Base-by-base conservation (phyloP, 148 eudicot species). In the Rhododendron kiyosumense region DNA sequence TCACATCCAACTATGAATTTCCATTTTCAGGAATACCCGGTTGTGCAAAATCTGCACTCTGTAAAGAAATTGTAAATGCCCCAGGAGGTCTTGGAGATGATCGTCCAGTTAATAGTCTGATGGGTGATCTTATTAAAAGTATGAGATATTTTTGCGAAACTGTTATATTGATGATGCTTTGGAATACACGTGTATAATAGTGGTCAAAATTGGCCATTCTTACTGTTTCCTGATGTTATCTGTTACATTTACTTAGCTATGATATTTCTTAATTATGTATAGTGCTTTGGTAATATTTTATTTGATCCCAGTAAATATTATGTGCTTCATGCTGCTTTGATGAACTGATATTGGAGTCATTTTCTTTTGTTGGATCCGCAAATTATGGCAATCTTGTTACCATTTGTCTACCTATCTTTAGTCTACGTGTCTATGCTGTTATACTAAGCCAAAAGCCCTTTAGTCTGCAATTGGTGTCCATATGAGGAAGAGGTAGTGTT, bases 121-220 rank as follows among this genome's bases (percentile, higher is more conserved):
- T 96, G 99, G 99, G 98, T 88, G 99, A 96, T 90, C 94, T 96
- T 61, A 90, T 90, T 57, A 96, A 96, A 95, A 94, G 99, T 94
- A 89, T 79, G 83, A 24, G 13, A 54, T 82, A 18, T 63, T 86
- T 48, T 38, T 3, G 43, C 13, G 24, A 3, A 74, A 49, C n/a
- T 69, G 57, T 51, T 18, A 30, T 49, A n/a, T 45, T 49, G 45
- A 22, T 1, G 22, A 32, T 48, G 79, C 46, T 10, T 74, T 84
- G 12, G 22, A 73, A 73, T 49, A 15, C 0, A 32, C 43, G 1
- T 54, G 24, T 34, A 30, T 7, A 26, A 24, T 78, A 78, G 32
- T 78, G 81, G 18, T n/a, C 54, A 78, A 78, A 78, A 51, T 45
- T 24, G 32, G n/a, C 54, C 81, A 10, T 78, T 78, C 52, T 26